Conservation (phyloP, 176 grass and related monocot genomes). For the Zizania latifolia region DNA sequence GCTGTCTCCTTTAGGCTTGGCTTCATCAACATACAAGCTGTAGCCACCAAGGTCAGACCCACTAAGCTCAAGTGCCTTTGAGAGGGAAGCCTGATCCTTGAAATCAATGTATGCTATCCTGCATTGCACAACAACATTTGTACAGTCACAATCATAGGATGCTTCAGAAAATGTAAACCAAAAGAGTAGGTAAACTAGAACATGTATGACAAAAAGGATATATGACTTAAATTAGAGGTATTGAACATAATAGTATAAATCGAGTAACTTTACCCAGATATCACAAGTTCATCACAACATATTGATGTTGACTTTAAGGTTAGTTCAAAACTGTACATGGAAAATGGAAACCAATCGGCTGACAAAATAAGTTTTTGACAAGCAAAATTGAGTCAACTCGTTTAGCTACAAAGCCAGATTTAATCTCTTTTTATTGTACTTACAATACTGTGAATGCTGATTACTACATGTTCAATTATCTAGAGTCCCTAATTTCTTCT, state of each 20-base stretch:
- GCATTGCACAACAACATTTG: neutral
- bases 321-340: neutral
- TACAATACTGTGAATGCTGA: neutral
- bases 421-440: neutral
- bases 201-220: too few species aligned
- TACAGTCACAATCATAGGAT: neutral
- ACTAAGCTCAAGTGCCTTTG: conserved; percentile 54
- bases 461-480: neutral
- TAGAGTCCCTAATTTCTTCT: neutral
- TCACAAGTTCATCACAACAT: too few species aligned
- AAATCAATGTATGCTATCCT: conserved; percentile 94
- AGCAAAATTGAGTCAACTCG: neutral
- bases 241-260: neutral
- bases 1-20: conserved; percentile 43
- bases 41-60: conserved; percentile 57
- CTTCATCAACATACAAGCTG: conserved; percentile 50
- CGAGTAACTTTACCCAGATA: too few species aligned
- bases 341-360: neutral
- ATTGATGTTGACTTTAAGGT: neutral
- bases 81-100: conserved; percentile 33
- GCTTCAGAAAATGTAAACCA: neutral
- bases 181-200: neutral
- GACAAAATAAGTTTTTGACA: neutral
- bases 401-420: neutral
- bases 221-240: neutral